Evolutionary conservation across 176 grass and related monocot species (phyloP), one percentile per base, ranked within the genome.

Genomic region (Sorghum bicolor): DNA sequence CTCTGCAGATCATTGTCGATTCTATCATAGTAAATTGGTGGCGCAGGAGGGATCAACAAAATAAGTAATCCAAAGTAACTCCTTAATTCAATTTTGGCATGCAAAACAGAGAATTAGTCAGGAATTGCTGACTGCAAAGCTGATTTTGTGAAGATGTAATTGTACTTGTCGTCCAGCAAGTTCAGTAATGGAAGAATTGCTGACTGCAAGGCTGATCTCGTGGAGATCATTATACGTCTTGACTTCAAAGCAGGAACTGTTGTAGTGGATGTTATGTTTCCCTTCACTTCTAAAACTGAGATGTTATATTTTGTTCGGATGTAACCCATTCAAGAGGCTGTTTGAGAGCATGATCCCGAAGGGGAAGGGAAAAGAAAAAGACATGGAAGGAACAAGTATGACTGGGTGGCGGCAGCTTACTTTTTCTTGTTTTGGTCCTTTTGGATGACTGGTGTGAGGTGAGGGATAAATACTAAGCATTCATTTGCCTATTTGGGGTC

Each of bases 1-100:
- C 70, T 41, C 41, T 87, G 81, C 91, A 96, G 93, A 92, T 98
- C 64, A 90, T 95, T 70, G 81, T 96, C 1, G 89, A 98, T 70
- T 95, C 96, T 47, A 71, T 90, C 78, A 45, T 90, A 61, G 93
- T 96, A 66, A 96, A 93, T 72, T 92, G 88, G 87, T 98, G 96
- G 93, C 83, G 87, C 33, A 34, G 68, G 70, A 94, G 89, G 71
- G 96, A 94, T 88, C 85, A 89, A 80, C 69, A 45, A 44, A 68
- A 77, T 63, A 12, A 12, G 70, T 39, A 76, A 65, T 85, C 52
- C 84, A 62, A 93, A 89, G 65, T 70, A 91, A 81, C 47, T 65
- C 61, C 79, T 79, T 29, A 77, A 67, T 76, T 83, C 20, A n/a
- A 80, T 40, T 52, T 77, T 79, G 38, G 33, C 22, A 9, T 28